Percentiles rank a stretch among this genome's conserved stretches.
phyloP scores from a whole-genome alignment of 352 stramenopile genomes.

The Halophytophthora batemanensis region DNA sequence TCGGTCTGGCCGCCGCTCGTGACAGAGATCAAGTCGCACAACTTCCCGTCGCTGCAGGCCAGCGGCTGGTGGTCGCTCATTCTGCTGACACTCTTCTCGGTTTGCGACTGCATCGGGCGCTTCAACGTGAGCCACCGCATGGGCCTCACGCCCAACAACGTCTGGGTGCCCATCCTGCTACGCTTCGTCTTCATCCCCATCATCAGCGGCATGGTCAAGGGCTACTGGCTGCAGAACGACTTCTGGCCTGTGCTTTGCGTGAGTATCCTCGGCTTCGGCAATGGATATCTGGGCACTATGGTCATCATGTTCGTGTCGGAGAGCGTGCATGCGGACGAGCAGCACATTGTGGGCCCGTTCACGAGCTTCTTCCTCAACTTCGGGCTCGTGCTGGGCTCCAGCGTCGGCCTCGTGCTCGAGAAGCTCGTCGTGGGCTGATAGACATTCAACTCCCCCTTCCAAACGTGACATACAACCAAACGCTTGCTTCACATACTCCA shows the following conservation, averaged over 20 bases:
- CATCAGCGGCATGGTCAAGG: slow-evolving; percentile 71
- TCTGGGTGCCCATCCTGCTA: slow-evolving; percentile 59
- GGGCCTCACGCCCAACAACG: slow-evolving; percentile 52
- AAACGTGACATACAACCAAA: slow-evolving; percentile 12
- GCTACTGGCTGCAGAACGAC: slow-evolving; percentile 65
- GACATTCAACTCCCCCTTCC: neutral
- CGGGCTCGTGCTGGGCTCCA: slow-evolving; percentile 76
- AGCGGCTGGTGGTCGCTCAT: slow-evolving; percentile 83
- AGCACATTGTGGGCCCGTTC: slow-evolving; percentile 70
- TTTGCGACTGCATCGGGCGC: slow-evolving; percentile 66
- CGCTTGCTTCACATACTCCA: neutral
- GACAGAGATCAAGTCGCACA: slow-evolving; percentile 82
- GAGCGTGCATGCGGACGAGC: slow-evolving; percentile 65
- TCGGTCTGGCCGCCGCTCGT: slow-evolving; percentile 77
- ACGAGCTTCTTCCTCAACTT: slow-evolving; percentile 87
- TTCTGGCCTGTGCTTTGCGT: slow-evolving; percentile 74
- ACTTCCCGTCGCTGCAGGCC: slow-evolving; percentile 62
- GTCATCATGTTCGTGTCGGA: slow-evolving; percentile 83
- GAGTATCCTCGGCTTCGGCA: slow-evolving; percentile 62
- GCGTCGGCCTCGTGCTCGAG: slow-evolving; percentile 57
- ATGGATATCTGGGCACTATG: slow-evolving; percentile 78
- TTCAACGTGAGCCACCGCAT: slow-evolving; percentile 72
- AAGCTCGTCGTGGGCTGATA: slow-evolving; percentile 49
- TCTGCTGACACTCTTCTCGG: slow-evolving; percentile 72
- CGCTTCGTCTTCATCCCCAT: slow-evolving; percentile 65